Base-by-base conservation (phyloP, 768 basidiomycete genomes). In the Tricholoma furcatifolium region DNA sequence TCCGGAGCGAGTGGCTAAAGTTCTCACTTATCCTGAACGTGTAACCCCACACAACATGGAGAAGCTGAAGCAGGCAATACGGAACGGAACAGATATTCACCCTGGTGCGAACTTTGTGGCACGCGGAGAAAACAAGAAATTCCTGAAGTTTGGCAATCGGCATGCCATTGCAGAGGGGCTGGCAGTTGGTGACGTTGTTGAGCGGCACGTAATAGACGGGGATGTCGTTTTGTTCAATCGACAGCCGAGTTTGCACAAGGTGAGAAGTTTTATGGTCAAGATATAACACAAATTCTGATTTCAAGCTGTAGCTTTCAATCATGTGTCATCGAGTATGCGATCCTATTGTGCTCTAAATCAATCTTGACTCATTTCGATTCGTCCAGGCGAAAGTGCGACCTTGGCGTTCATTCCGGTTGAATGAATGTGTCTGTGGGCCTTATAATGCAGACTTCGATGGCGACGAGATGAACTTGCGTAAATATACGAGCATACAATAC, bases 391-490 rank as follows among this genome's bases (percentile, higher is more conserved):
- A 96, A 79, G 82, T 99, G 50, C 80, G 97, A 27, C 97, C 97
- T 20, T 99, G 97, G 97, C 77, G 96, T 58, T 91, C 97, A 1
- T 98, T 99, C 75, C 82, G 97, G 30, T 73, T 99, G 51, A 99
- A 99, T 65, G 97, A 99, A 67, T 99, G 97, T 82, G 97, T 98
- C 8, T 99, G 97, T 71, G 94, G 92, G 43, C 97, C 97, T 7
- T 98, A 98, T 72, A 98, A 98, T 65, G 97, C 97, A 44, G 97
- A 99, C 76, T 99, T 99, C 59, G 97, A 99, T 67, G 97, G 97
- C 56, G 97, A 99, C 67, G 97, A 99, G 69, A 99, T 99, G 97
- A 99, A 99, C 71, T 75, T 99, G 62, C 97, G 96, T 95, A 63
- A 62, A 91, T 66, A 7, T 24, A 23, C 3, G 46, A 14, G 27